Evolutionary conservation across 495 filamentous ascomycete species (phyloP).

Genomic region (Monascus purpureus): DNA sequence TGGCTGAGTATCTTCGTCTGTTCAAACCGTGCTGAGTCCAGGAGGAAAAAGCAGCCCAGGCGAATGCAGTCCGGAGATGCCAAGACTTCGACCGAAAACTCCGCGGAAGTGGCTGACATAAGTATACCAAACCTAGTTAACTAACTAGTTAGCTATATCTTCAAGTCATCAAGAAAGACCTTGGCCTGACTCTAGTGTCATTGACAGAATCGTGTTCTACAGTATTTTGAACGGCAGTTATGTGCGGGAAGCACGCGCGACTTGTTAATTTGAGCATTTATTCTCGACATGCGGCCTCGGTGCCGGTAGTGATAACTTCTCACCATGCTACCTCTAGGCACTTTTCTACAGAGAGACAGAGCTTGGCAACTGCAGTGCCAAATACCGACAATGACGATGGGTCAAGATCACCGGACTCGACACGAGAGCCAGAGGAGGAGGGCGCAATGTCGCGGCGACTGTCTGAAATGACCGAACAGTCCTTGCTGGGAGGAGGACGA

Average conservation of each 20-base stretch:
- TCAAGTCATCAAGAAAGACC: too few relatives aligned
- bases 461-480: constrained; percentile 67
- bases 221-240: constrained; percentile 3
- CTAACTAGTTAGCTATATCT: not conserved
- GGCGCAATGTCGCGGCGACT: constrained; percentile 66
- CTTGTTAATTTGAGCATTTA: constrained; percentile 5
- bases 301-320: too few relatives aligned
- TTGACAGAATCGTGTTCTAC: too few relatives aligned
- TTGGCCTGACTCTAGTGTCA: too few relatives aligned
- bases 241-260: constrained; percentile 13
- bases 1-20: too few relatives aligned
- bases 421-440: constrained; percentile 13
- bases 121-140: constrained; percentile 2
- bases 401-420: not conserved
- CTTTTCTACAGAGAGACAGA: constrained; percentile 12
- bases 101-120: constrained; percentile 31
- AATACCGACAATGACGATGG: constrained; percentile 6
- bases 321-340: too few relatives aligned
- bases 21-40: too few relatives aligned
- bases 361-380: constrained; percentile 11
- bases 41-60: too few relatives aligned
- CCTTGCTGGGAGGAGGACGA: constrained; percentile 54
- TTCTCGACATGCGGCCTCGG: too few relatives aligned
- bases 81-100: constrained; percentile 14
- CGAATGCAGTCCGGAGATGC: constrained; percentile 10